Evolutionary conservation across 2,329 filamentous ascomycete genomes (phyloP).

Genomic region (Pseudogymnoascus verrucosus): DNA sequence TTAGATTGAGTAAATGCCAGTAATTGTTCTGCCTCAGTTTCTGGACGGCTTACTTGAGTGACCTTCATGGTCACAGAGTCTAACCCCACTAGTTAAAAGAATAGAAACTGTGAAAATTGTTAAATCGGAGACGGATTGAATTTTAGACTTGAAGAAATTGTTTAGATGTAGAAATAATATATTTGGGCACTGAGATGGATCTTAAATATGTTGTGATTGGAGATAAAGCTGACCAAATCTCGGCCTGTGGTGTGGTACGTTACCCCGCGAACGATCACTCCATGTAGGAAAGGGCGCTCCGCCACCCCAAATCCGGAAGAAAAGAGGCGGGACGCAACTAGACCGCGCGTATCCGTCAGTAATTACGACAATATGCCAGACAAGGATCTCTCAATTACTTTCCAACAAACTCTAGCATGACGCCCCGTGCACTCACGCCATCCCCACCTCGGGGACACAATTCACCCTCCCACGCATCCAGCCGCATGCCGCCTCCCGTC

Average conservation of each 20-base stretch:
- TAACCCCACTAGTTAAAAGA: neutral
- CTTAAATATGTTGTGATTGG: neutral
- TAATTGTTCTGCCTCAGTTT: neutral
- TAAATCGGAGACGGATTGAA: too few species aligned
- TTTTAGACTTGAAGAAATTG: neutral
- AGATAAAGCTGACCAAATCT: neutral
- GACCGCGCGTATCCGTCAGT: neutral
- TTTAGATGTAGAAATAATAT: neutral
- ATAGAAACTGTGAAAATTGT: neutral
- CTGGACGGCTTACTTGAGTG: conserved; percentile 17
- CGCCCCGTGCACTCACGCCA: neutral
- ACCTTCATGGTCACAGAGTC: conserved; percentile 15
- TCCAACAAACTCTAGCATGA: neutral
- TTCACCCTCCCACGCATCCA: neutral
- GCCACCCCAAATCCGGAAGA: neutral
- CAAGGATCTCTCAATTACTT: neutral
- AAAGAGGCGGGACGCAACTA: neutral
- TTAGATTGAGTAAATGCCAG: neutral
- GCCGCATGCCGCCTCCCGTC: neutral
- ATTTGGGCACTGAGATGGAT: neutral
- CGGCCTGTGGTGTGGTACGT: neutral
- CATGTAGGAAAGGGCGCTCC: neutral
- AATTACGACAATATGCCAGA: neutral
- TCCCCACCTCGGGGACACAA: neutral
- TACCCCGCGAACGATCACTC: neutral